phyloP scores from a whole-genome alignment of 2,329 filamentous ascomycete genomes.

The Neopestalotiopsis rosae region DNA sequence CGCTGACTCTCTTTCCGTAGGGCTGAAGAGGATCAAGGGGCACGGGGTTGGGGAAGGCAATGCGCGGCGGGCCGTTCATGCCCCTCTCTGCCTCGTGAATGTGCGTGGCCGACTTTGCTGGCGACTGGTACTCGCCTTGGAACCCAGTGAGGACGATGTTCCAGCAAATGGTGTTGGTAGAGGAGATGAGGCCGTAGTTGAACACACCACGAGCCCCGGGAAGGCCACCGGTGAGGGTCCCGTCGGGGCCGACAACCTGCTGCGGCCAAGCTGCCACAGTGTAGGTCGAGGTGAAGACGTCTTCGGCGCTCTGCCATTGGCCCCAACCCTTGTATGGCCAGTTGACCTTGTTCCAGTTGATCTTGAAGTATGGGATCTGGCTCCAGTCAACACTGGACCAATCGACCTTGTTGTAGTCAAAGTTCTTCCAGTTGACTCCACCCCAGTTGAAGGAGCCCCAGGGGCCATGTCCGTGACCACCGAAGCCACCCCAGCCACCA shows the following conservation, averaged over 20 bases:
- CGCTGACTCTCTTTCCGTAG: constrained; percentile 35
- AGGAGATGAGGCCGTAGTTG: constrained; percentile 58
- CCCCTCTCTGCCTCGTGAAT: constrained; percentile 56
- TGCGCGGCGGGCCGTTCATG: constrained; percentile 53
- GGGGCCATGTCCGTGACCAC: background rate
- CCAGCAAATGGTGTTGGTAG: constrained; percentile 48
- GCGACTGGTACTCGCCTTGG: constrained; percentile 54
- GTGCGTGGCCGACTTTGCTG: constrained; percentile 58
- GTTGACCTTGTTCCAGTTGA: constrained; percentile 12
- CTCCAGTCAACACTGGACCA: constrained; percentile 12
- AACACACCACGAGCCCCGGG: constrained; percentile 52
- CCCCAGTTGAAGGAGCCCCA: constrained; percentile 4
- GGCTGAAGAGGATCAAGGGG: constrained; percentile 35
- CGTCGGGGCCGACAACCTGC: constrained; percentile 52
- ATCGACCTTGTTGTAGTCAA: constrained; percentile 12
- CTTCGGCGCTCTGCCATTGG: constrained; percentile 11
- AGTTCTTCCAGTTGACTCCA: background rate
- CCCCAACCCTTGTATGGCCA: constrained; percentile 3
- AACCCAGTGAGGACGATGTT: constrained; percentile 57
- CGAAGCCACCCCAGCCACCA: background rate
- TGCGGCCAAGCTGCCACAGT: constrained; percentile 52
- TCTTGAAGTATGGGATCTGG: constrained; percentile 3
- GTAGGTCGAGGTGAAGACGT: constrained; percentile 54
- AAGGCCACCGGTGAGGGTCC: constrained; percentile 43
- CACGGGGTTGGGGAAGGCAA: constrained; percentile 56